Evolutionary conservation across 345 rosid species (phyloP).

Genomic region (Hibiscus syriacus): DNA sequence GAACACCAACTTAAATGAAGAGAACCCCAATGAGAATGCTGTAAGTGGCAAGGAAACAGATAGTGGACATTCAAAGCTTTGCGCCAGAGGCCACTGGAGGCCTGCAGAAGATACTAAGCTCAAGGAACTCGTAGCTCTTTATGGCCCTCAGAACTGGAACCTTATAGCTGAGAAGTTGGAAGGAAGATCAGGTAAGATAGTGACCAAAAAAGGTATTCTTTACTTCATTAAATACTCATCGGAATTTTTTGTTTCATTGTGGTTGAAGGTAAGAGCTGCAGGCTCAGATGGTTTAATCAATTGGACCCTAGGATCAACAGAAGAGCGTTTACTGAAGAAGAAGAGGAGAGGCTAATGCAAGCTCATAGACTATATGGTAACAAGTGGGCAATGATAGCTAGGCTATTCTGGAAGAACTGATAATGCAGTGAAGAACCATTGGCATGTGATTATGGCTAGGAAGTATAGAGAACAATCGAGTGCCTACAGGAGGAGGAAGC

Average conservation of each 20-base stretch:
- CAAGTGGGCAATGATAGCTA: slow-evolving; percentile 99
- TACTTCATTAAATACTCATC: not conserved
- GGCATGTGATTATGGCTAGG: slow-evolving; percentile 98
- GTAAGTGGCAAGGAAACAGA: slow-evolving; percentile 37
- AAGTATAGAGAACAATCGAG: slow-evolving; percentile 84
- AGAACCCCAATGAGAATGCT: slow-evolving; percentile 18
- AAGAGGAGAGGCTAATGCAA: slow-evolving; percentile 92
- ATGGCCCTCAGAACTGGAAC: slow-evolving; percentile 99
- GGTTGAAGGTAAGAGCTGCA: slow-evolving; percentile 78
- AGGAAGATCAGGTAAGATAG: slow-evolving; percentile 82
- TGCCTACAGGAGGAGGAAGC: slow-evolving; percentile 69
- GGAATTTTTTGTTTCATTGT: not conserved
- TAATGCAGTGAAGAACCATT: slow-evolving; percentile 95
- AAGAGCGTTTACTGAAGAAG: slow-evolving; percentile 86
- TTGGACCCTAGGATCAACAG: slow-evolving; percentile 89
- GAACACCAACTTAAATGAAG: slow-evolving; percentile 24
- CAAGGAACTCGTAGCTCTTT: slow-evolving; percentile 80
- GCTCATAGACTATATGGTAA: slow-evolving; percentile 91
- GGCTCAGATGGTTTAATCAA: slow-evolving; percentile 96
- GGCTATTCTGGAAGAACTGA: slow-evolving; percentile 98
- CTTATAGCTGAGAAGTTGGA: slow-evolving; percentile 86
- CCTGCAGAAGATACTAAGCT: slow-evolving; percentile 93
- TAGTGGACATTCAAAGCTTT: slow-evolving; percentile 67
- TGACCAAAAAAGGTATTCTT: not conserved
- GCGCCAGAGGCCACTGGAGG: slow-evolving; percentile 97